Evolutionary conservation across 495 filamentous ascomycete genomes (phyloP).

Genomic region (Opeltia flavorubescens): DNA sequence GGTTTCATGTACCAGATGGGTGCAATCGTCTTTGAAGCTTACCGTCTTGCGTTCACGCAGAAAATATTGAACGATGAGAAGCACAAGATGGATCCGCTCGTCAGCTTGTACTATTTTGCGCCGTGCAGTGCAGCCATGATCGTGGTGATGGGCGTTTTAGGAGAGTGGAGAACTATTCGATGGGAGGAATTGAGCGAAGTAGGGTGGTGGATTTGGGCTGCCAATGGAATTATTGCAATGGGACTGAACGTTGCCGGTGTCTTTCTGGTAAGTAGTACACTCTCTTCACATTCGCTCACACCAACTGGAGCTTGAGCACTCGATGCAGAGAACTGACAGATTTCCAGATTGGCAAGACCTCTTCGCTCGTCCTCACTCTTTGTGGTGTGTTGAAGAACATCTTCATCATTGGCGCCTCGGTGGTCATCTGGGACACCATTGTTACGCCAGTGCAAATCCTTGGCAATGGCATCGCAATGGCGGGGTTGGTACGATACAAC

Average conservation of each 20-base stretch:
- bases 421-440: constrained; percentile 77
- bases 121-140: constrained; percentile 69
- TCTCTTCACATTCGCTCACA: too few relatives aligned
- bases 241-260: constrained; percentile 63
- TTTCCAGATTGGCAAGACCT: constrained; percentile 86
- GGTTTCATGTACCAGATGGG: constrained; percentile 58
- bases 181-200: constrained; percentile 38
- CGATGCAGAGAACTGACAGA: too few relatives aligned
- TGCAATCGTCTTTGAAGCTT: constrained; percentile 59
- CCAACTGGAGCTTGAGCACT: too few relatives aligned
- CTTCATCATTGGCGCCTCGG: constrained; percentile 76
- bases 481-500: constrained; percentile 93
- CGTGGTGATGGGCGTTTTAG: constrained; percentile 39
- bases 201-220: constrained; percentile 41
- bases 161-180: constrained; percentile 41
- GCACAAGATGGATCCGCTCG: constrained; percentile 71
- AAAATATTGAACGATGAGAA: constrained; percentile 49
- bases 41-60: constrained; percentile 66
- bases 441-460: constrained; percentile 78
- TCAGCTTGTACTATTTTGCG: constrained; percentile 74
- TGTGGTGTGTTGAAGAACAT: constrained; percentile 98
- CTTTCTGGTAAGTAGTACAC: constrained; percentile 47
- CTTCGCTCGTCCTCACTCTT: constrained; percentile 87
- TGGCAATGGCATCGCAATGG: constrained; percentile 82
- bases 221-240: constrained; percentile 60